These are phyloP conservation scores for Parietichytrium sp. DNA, from an alignment of 108 stramenopile genomes.

Conservation along the genomic window DNA sequence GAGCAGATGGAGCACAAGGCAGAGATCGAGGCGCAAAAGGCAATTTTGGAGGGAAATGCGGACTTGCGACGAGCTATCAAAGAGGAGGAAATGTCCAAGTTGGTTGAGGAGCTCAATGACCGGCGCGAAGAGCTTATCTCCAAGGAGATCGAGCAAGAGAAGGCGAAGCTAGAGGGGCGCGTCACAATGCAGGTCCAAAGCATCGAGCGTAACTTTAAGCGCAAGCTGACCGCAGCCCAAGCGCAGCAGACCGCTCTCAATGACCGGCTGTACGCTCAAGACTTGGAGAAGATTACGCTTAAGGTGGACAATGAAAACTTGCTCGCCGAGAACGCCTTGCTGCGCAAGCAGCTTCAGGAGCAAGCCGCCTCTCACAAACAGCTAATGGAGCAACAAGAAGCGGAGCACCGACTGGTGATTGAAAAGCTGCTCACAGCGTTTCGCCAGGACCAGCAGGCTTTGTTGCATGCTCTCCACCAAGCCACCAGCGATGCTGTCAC, in stretches of 20 bases:
- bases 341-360: too few relatives aligned
- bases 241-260: background rate
- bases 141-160: too few relatives aligned
- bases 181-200: background rate
- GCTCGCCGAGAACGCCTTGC: too few relatives aligned
- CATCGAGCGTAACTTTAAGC: background rate
- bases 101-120: slow-evolving; percentile 35
- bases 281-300: too few relatives aligned
- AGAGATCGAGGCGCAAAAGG: slow-evolving; percentile 55
- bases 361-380: too few relatives aligned
- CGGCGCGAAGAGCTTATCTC: slow-evolving; percentile 29
- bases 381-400: too few relatives aligned
- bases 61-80: slow-evolving; percentile 48
- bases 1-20: slow-evolving; percentile 56
- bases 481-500: too few relatives aligned
- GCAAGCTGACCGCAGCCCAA: background rate
- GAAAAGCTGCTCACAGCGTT: too few relatives aligned
- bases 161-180: background rate
- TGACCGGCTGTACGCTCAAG: background rate
- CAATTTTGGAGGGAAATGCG: slow-evolving; percentile 47
- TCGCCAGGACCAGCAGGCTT: too few relatives aligned
- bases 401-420: too few relatives aligned
- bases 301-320: too few relatives aligned
- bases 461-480: too few relatives aligned
- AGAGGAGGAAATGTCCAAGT: slow-evolving; percentile 36